phyloP scores from a whole-genome alignment of 1,139 yeast genomes.

The Candida sp. region DNA sequence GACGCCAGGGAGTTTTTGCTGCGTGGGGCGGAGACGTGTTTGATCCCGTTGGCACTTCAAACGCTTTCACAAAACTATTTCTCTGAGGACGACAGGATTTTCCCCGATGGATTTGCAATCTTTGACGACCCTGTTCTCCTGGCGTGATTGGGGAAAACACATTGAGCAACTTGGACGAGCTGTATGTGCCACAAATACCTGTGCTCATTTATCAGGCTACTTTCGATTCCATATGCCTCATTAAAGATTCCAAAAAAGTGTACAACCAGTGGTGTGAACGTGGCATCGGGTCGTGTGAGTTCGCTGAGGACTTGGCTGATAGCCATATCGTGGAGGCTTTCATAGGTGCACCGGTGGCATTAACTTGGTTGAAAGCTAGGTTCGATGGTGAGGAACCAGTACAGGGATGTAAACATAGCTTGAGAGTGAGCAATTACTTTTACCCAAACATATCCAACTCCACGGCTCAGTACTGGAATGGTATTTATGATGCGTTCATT shows the following conservation, averaged over 20 bases:
- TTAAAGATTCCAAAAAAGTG: constrained; percentile 23
- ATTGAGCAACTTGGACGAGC: background rate
- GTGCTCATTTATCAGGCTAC: constrained; percentile 37
- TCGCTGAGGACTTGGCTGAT: constrained; percentile 25
- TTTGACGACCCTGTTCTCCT: background rate
- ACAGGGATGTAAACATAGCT: constrained; percentile 29
- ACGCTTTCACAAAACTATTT: background rate
- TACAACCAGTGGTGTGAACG: constrained; percentile 35
- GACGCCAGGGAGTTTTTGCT: background rate
- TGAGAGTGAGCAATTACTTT: constrained; percentile 24
- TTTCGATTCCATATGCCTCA: constrained; percentile 33
- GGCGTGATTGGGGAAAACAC: background rate
- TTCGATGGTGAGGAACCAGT: constrained; percentile 26
- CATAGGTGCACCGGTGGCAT: constrained; percentile 34
- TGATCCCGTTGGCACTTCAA: background rate
- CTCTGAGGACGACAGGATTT: background rate
- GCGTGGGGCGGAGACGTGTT: background rate
- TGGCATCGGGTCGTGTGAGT: constrained; percentile 34
- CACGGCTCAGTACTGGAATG: background rate
- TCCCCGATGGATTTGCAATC: background rate
- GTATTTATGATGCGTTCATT: background rate
- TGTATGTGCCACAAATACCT: constrained; percentile 32
- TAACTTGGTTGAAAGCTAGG: constrained; percentile 26
- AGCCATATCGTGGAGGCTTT: constrained; percentile 31
- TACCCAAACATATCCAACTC: constrained; percentile 11